Evolutionary conservation across 2,329 filamentous ascomycete species (phyloP).

Genomic region (Talaromyces atroroseus): DNA sequence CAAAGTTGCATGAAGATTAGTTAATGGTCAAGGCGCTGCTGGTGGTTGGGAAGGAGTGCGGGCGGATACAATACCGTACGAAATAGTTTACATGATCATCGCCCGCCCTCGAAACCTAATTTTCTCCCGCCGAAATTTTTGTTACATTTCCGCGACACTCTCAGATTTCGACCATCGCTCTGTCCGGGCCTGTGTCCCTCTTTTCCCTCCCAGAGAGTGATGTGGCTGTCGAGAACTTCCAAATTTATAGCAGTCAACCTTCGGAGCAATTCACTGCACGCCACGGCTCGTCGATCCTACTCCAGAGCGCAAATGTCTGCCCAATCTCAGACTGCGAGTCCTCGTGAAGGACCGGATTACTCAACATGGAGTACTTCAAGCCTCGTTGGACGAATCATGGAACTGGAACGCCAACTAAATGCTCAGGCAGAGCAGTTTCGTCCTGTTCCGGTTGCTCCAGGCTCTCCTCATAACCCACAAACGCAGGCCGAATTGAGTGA

Average conservation of each 20-base stretch:
- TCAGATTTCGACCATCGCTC: not conserved
- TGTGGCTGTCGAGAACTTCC: not conserved
- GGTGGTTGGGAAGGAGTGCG: not conserved
- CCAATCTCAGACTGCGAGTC: slow-evolving; percentile 15
- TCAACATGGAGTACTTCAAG: slow-evolving; percentile 62
- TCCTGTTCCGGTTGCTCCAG: slow-evolving; percentile 13
- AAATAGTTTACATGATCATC: not conserved
- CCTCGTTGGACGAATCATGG: slow-evolving; percentile 62
- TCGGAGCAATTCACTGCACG: not conserved
- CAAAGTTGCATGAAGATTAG: not conserved
- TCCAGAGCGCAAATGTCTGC: slow-evolving; percentile 15
- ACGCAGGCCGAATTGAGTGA: not conserved
- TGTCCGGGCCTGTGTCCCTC: not conserved
- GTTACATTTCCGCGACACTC: not conserved
- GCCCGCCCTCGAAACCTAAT: no score
- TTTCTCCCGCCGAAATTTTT: no score
- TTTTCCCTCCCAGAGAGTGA: not conserved
- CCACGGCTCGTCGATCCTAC: slow-evolving; percentile 1
- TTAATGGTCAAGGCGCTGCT: not conserved
- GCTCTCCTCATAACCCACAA: slow-evolving; percentile 19
- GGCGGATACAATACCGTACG: slow-evolving; percentile 4
- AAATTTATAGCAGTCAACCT: not conserved
- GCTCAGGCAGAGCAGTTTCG: slow-evolving; percentile 34
- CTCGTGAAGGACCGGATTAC: slow-evolving; percentile 45
- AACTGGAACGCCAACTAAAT: slow-evolving; percentile 62